Conservation (phyloP, 2,329 filamentous ascomycete genomes). For the Penicillium occitanis region DNA sequence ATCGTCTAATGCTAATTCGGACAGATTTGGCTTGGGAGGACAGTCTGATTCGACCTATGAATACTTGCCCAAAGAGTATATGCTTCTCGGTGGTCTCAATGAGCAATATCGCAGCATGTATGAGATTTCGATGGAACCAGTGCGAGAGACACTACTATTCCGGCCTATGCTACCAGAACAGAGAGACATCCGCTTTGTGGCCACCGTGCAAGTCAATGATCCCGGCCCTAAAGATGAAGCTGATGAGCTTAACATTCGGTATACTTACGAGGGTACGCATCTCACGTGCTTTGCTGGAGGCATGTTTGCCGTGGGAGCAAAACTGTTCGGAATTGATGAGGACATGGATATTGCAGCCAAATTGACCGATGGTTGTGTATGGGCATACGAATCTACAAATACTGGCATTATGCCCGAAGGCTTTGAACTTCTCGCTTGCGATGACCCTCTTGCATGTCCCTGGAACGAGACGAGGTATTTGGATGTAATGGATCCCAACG, state of each 20-base stretch:
- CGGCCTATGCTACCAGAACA: slow-evolving; percentile 45
- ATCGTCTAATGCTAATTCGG: slow-evolving; percentile 34
- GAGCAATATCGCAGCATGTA: slow-evolving; percentile 48
- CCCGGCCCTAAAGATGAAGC: slow-evolving; percentile 23
- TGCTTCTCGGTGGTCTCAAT: slow-evolving; percentile 46
- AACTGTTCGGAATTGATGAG: slow-evolving; percentile 54
- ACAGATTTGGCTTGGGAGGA: slow-evolving; percentile 47
- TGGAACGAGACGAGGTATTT: slow-evolving; percentile 58
- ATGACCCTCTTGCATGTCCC: slow-evolving; percentile 43
- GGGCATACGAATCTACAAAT: slow-evolving; percentile 58
- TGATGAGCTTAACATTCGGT: slow-evolving; percentile 22
- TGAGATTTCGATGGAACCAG: slow-evolving; percentile 40
- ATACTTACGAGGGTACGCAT: slow-evolving; percentile 57
- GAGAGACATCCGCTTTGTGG: slow-evolving; percentile 44
- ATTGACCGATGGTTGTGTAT: slow-evolving; percentile 62
- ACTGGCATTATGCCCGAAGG: slow-evolving; percentile 63
- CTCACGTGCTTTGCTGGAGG: slow-evolving; percentile 61
- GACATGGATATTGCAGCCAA: slow-evolving; percentile 59
- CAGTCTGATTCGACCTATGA: slow-evolving; percentile 52
- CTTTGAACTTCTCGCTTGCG: slow-evolving; percentile 56
- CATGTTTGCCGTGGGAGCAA: slow-evolving; percentile 62
- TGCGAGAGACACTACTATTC: slow-evolving; percentile 45
- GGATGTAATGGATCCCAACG: slow-evolving; percentile 41
- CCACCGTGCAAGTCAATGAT: slow-evolving; percentile 31
- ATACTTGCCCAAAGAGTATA: slow-evolving; percentile 52